Percentiles rank a stretch among this genome's conserved stretches.
phyloP scores from a whole-genome alignment of 23 red algal genomes.

The Gracilaria gracilis region DNA sequence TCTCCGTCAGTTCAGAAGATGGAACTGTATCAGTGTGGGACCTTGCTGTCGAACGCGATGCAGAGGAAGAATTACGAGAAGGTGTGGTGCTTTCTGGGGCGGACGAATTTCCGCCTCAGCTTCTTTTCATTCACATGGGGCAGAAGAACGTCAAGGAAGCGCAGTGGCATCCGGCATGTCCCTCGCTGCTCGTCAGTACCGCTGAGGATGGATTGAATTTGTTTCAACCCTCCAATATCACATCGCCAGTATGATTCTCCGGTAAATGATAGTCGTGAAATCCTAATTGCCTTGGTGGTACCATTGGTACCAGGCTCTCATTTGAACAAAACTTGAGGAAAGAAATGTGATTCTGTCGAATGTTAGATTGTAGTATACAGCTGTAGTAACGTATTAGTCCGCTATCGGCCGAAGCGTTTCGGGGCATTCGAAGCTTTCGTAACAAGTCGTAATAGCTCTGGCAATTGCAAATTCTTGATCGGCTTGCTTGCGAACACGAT shows the following conservation, averaged over 20 bases:
- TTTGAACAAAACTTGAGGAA: background rate
- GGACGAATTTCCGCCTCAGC: slow-evolving; percentile 87
- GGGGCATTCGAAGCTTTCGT: slow-evolving; percentile 37
- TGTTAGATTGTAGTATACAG: background rate
- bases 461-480: background rate
- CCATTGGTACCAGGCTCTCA: background rate
- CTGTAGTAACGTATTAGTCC: slow-evolving; percentile 16
- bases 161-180: slow-evolving; percentile 84
- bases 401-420: slow-evolving; percentile 68
- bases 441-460: slow-evolving; percentile 18
- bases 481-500: slow-evolving; percentile 18
- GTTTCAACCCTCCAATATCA: slow-evolving; percentile 71
- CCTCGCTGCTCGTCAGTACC: slow-evolving; percentile 57
- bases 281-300: background rate
- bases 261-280: background rate
- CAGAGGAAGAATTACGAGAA: slow-evolving; percentile 84
- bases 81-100: slow-evolving; percentile 71
- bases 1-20: slow-evolving; percentile 78
- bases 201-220: slow-evolving; percentile 78
- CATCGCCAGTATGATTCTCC: slow-evolving; percentile 9
- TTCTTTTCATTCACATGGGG: slow-evolving; percentile 96
- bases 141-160: slow-evolving; percentile 87
- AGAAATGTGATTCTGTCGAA: background rate
- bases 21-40: slow-evolving; percentile 91
- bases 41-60: slow-evolving; percentile 85